Conservation (phyloP, 2,329 filamentous ascomycete species). For the Biscogniauxia marginata region DNA sequence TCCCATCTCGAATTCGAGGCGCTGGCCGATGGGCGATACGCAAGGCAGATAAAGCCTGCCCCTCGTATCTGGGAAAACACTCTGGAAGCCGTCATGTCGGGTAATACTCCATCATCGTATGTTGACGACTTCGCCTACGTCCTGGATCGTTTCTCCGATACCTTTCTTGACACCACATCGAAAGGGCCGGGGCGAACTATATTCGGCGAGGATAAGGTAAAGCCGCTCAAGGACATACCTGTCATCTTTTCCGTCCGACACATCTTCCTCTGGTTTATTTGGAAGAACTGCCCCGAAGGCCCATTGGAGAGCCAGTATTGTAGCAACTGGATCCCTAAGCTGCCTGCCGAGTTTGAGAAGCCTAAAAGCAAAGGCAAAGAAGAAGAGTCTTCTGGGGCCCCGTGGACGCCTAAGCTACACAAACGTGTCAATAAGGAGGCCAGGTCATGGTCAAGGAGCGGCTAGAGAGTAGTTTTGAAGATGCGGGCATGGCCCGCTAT, state of each 20-base stretch:
- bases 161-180: neutral
- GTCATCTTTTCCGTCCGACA: neutral
- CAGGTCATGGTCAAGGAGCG: no score
- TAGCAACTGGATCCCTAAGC: no score
- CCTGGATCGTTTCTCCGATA: neutral
- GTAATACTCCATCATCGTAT: neutral
- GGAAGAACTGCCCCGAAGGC: no score
- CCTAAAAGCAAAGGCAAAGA: no score
- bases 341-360: no score
- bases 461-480: no score
- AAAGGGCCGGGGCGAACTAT: neutral
- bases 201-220: neutral
- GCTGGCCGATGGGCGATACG: neutral
- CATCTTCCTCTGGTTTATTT: no score
- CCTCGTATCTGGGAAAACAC: neutral
- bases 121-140: neutral
- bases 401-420: no score
- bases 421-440: no score
- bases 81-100: neutral
- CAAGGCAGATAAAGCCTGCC: neutral
- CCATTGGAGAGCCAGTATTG: no score
- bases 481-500: no score
- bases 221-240: neutral
- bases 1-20: neutral
- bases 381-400: no score